Base-by-base conservation (phyloP, 139 green algal species). In the Coccomyxa sp. region DNA sequence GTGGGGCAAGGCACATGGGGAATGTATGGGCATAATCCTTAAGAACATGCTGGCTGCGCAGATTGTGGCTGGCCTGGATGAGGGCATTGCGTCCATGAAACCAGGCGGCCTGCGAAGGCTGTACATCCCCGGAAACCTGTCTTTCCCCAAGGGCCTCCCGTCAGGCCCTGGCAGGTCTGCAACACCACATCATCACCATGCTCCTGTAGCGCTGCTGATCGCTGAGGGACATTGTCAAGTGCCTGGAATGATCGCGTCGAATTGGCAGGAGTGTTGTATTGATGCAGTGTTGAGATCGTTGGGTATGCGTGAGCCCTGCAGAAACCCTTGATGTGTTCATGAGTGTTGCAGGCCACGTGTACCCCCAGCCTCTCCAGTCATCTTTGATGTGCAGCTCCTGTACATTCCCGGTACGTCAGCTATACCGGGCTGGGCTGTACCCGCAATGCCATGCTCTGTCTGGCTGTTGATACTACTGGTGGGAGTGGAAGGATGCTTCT, bases 351-450 rank as follows among this genome's bases (percentile, higher is more conserved):
- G 93, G 70, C 95, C 95, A 6, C 81, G 89, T 24, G 91, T 98
- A 37, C 90, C 91, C 0, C 88, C 95, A 4, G 73, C 72, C 16
- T 89, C 69, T 39, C 93, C 94, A 0, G 93, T 97, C 29, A 78
- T 99, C 22, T 99, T 99, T 89, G 95, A 99, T 73, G 95, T 99
- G 9, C 79, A 95, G 84, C 82, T 98, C 73, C 85, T 96, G 1
- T 95, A 94, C 75, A 93, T 98, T 78, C 95, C 95, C 16, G 95
- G 95, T 83, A 8, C 50, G 50, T n/a, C n/a, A n/a, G n/a, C n/a
- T n/a, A n/a, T n/a, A n/a, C n/a, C n/a, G n/a, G n/a, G n/a, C n/a
- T n/a, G n/a, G n/a, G n/a, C n/a, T n/a, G n/a, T n/a, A n/a, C n/a
- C n/a, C n/a, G n/a, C n/a, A n/a, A n/a, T n/a, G n/a, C n/a, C n/a